Conservation (phyloP, 2,329 filamentous ascomycete genomes). For the Cadophora sp. region DNA sequence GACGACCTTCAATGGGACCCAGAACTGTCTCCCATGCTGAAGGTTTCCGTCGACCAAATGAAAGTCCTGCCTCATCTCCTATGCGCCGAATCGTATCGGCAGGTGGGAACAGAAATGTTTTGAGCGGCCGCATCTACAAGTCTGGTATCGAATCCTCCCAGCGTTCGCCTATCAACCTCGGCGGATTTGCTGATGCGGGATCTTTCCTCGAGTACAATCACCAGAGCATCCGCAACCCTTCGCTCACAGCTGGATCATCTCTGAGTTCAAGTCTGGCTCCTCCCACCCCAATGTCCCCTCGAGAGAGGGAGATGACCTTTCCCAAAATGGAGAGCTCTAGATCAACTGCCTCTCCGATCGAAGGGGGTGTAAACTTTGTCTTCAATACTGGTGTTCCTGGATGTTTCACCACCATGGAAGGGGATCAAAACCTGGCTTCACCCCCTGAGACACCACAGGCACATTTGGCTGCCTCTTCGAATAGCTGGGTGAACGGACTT, state of each 20-base stretch:
- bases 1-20: slow-evolving; percentile 40
- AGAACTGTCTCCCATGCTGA: slow-evolving; percentile 44
- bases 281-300: slow-evolving; percentile 45
- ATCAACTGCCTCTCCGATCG: slow-evolving; percentile 40
- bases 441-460: slow-evolving; percentile 43
- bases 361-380: slow-evolving; percentile 36
- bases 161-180: slow-evolving; percentile 43
- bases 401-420: slow-evolving; percentile 36
- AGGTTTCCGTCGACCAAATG: slow-evolving; percentile 38
- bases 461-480: slow-evolving; percentile 28
- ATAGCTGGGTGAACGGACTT: slow-evolving; percentile 28
- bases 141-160: slow-evolving; percentile 42
- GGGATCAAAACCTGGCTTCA: slow-evolving; percentile 40
- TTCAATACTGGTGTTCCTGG: slow-evolving; percentile 36
- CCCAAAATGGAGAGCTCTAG: slow-evolving; percentile 34
- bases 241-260: slow-evolving; percentile 38
- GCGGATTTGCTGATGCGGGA: slow-evolving; percentile 38
- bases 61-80: slow-evolving; percentile 42
- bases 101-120: slow-evolving; percentile 41
- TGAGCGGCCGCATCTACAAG: slow-evolving; percentile 43
- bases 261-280: slow-evolving; percentile 44
- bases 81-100: slow-evolving; percentile 45
- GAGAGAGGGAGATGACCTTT: slow-evolving; percentile 40
- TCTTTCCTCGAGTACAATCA: slow-evolving; percentile 42
- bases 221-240: slow-evolving; percentile 37